Evolutionary conservation across 768 basidiomycete species (phyloP).

Genomic region (Ramaria sp.): DNA sequence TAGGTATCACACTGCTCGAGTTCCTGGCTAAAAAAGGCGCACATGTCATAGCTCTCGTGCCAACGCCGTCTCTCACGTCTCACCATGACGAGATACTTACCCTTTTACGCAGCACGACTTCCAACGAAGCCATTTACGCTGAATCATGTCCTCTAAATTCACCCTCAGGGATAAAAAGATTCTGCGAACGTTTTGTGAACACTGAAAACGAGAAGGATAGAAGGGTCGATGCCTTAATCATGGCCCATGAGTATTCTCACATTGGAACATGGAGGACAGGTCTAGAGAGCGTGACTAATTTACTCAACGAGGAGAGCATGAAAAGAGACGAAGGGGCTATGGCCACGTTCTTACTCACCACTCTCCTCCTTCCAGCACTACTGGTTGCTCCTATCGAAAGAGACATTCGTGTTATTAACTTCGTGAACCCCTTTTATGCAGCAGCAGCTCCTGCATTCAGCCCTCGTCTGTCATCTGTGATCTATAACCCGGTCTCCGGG

Average conservation of each 20-base stretch:
- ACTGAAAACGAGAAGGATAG: constrained; percentile 37
- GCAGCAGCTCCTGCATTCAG: constrained; percentile 49
- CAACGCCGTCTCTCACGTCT: constrained; percentile 41
- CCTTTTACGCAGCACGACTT: constrained; percentile 55
- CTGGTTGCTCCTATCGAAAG: constrained; percentile 80
- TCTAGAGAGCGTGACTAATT: constrained; percentile 18
- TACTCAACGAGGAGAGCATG: constrained; percentile 22
- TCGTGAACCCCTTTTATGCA: constrained; percentile 85
- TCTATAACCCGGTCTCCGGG: constrained; percentile 11
- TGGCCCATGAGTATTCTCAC: constrained; percentile 66
- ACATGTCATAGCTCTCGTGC: constrained; percentile 65
- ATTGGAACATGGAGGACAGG: constrained; percentile 38
- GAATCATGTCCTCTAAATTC: constrained; percentile 68
- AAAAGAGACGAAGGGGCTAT: constrained; percentile 41
- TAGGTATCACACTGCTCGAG: constrained; percentile 59
- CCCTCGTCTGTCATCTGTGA: constrained; percentile 20
- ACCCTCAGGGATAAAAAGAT: constrained; percentile 53
- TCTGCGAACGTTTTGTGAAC: constrained; percentile 58
- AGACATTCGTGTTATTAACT: constrained; percentile 79
- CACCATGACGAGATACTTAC: constrained; percentile 45
- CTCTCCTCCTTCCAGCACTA: constrained; percentile 67
- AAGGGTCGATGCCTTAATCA: constrained; percentile 68
- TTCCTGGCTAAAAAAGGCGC: constrained; percentile 64
- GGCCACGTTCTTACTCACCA: constrained; percentile 70
- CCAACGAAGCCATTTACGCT: constrained; percentile 70